Base-by-base conservation (phyloP, 129 eudicot genomes). In the Flaveria bidentis region DNA sequence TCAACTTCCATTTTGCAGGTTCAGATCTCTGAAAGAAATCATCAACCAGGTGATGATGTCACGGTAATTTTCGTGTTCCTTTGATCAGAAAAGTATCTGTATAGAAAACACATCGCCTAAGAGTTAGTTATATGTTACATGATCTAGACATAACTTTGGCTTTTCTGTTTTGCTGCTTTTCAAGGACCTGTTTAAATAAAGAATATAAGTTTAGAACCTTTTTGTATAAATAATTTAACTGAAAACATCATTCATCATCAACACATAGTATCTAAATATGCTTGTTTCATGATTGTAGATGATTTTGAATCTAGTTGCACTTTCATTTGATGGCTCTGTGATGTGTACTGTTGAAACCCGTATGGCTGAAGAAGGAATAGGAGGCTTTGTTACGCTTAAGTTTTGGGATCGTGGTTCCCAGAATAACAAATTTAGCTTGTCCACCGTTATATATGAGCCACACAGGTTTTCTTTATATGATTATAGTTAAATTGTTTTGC, bases 311-410 rank as follows among this genome's bases (percentile, higher is more conserved):
- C 73, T 87, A 82, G 90, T 91, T 56, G 84, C 94, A 41, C 89
- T 94, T 72, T 94, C 99, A 47, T 82, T 47, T 20, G 99, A 91
- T 72, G 99, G 99, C 66, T 87, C 87, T 75, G 78, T 84, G 72
- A 87, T 94, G 99, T 66, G 90, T 78, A 94, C 99, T 15, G 92
- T 87, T 62, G 99, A 94, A 87, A 94, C 84, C 33, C 84, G 94
- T 83, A 76, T 89, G 51, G 75, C 97, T 71, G 99, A 94, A 85
- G 99, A 94, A 74, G 97, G 94, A 79, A 88, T 94, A 52, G 99
- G 99, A 14, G 96, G 96, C 69, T 90, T 91, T 70, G 84, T 91
- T 73, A 86, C 87, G 72, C 88, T 94, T 22, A 94, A 94, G 77
- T 88, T 94, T 80, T 94, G 97, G 97, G 85, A 81, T 42, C 74